phyloP scores from a whole-genome alignment of 352 stramenopile genomes.

The Phytophthora europaea region DNA sequence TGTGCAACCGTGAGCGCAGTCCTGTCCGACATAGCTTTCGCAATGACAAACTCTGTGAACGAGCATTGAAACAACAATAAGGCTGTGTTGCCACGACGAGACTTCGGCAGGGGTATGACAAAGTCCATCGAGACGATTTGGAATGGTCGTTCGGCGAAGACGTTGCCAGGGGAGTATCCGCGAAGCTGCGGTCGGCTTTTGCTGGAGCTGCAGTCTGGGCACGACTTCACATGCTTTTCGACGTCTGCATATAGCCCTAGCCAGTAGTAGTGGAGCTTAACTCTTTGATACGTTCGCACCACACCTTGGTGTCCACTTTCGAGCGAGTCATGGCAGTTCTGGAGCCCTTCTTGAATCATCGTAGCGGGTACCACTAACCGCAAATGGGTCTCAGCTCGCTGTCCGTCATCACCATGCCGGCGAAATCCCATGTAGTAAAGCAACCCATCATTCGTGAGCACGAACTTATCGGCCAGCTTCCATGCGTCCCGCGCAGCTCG shows the following conservation, averaged over 20 bases:
- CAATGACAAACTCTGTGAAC: slow-evolving; percentile 18
- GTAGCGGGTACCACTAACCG: neutral
- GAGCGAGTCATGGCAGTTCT: neutral
- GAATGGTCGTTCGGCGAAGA: slow-evolving; percentile 3
- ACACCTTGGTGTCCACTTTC: neutral
- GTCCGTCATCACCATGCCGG: too few relatives aligned
- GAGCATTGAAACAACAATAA: slow-evolving; percentile 15
- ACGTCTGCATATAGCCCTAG: neutral
- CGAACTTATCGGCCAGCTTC: neutral
- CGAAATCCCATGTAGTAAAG: too few relatives aligned
- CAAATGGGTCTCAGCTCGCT: too few relatives aligned
- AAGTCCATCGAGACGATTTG: neutral
- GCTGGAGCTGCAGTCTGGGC: neutral
- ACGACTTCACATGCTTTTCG: neutral
- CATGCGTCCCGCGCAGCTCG: neutral
- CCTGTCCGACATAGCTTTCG: slow-evolving; percentile 18
- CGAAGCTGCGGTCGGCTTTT: slow-evolving; percentile 8
- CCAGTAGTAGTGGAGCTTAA: neutral
- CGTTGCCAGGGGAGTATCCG: slow-evolving; percentile 9
- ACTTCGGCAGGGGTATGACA: neutral
- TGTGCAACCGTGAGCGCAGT: slow-evolving; percentile 16
- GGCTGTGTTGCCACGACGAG: slow-evolving; percentile 8
- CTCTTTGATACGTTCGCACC: neutral
- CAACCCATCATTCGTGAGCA: too few relatives aligned
- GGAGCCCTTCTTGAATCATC: neutral